Percentiles rank a stretch among this genome's conserved stretches.
Conservation (phyloP, 169 alveolate genomes). For the Plasmodium yoelii region DNA sequence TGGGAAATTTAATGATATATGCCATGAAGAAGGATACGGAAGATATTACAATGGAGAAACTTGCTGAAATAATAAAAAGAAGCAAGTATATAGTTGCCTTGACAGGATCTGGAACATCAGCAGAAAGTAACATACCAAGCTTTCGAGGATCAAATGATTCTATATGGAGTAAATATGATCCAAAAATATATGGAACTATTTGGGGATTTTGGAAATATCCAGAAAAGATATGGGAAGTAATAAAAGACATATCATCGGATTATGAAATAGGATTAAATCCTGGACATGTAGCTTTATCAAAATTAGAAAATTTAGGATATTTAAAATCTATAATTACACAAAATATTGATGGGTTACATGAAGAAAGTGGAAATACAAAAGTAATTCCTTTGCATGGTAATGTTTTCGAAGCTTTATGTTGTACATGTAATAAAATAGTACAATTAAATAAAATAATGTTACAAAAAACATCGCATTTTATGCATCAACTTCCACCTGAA, state of each 20-base stretch:
- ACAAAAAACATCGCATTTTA: slow-evolving; percentile 64
- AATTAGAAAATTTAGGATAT: slow-evolving; percentile 56
- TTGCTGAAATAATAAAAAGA: slow-evolving; percentile 26
- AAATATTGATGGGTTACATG: slow-evolving; percentile 66
- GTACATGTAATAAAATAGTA: slow-evolving; percentile 49
- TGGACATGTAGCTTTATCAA: slow-evolving; percentile 55
- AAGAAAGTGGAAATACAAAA: slow-evolving; percentile 62
- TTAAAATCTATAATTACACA: slow-evolving; percentile 67
- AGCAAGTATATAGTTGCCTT: slow-evolving; percentile 57
- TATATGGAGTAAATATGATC: slow-evolving; percentile 64
- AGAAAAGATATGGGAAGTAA: slow-evolving; percentile 72
- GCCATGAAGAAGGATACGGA: slow-evolving; percentile 22
- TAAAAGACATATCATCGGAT: slow-evolving; percentile 59
- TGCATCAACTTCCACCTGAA: slow-evolving; percentile 73
- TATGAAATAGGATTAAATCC: slow-evolving; percentile 47
- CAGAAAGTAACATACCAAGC: slow-evolving; percentile 67
- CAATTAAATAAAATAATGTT: slow-evolving; percentile 51
- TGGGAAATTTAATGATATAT: slow-evolving; percentile 56
- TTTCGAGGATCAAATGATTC: slow-evolving; percentile 48
- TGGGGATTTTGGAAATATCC: slow-evolving; percentile 74
- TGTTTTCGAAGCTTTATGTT: slow-evolving; percentile 61
- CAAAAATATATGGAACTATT: slow-evolving; percentile 64
- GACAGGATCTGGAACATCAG: slow-evolving; percentile 73
- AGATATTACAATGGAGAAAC: slow-evolving; percentile 54
- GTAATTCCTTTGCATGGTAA: slow-evolving; percentile 66